These are phyloP conservation scores for Cordyceps cateniannulata DNA, from an alignment of 2,329 filamentous ascomycete species.

Conservation along the genomic window DNA sequence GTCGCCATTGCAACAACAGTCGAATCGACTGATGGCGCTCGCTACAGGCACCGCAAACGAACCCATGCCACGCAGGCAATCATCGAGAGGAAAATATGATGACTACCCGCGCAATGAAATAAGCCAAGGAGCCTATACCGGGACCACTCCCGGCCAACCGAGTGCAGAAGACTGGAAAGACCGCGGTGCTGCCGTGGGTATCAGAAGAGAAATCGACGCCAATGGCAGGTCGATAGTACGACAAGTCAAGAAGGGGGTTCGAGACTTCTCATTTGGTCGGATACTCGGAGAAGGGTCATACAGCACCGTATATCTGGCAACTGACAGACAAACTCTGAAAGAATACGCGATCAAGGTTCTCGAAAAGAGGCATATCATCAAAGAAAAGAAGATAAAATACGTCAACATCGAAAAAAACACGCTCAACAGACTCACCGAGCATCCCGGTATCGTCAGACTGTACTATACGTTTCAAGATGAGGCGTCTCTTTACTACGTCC, in stretches of 20 bases:
- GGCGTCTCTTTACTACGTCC: constrained; percentile 89
- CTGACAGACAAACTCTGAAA: constrained; percentile 86
- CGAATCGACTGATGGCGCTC: neutral
- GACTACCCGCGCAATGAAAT: neutral
- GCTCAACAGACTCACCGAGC: constrained; percentile 88
- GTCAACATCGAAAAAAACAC: constrained; percentile 99
- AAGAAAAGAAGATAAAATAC: constrained; percentile 99
- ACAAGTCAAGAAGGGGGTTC: constrained; percentile 91
- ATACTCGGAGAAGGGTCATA: constrained; percentile 94
- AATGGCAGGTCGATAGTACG: constrained; percentile 76
- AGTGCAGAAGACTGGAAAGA: constrained; percentile 84
- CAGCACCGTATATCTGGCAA: constrained; percentile 89
- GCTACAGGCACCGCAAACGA: constrained; percentile 25
- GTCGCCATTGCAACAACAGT: constrained; percentile 9
- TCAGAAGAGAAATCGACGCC: constrained; percentile 77
- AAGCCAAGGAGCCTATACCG: neutral
- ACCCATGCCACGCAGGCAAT: constrained; percentile 42
- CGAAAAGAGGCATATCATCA: constrained; percentile 98
- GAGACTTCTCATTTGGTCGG: constrained; percentile 90
- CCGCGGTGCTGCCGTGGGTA: constrained; percentile 77
- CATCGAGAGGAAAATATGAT: neutral
- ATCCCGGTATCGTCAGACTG: constrained; percentile 89
- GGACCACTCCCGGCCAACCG: constrained; percentile 21
- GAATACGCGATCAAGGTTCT: constrained; percentile 98
- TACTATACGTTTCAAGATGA: constrained; percentile 99